A percentile compares a stretch with the other conserved stretches of the same genome.
Evolutionary conservation across 108 stramenopile genomes (phyloP).

Genomic region (Cyclostephanos invisitatus): DNA sequence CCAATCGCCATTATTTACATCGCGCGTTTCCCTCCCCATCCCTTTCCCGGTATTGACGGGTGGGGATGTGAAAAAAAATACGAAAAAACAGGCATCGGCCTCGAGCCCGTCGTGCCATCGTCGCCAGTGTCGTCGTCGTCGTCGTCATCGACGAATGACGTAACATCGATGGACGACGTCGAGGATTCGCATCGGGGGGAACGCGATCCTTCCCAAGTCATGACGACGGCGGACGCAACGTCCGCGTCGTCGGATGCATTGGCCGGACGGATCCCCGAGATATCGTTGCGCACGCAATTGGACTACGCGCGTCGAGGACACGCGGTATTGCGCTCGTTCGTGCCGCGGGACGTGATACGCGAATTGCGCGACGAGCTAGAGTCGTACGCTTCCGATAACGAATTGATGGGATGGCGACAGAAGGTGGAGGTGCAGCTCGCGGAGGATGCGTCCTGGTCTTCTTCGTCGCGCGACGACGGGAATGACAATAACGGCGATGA

Average conservation of each 20-base stretch:
- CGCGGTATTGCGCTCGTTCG: constrained; percentile 66
- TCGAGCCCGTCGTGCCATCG: not conserved
- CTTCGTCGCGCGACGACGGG: too few species aligned
- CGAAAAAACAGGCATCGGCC: not conserved
- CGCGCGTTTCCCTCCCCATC: too few species aligned
- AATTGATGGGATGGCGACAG: constrained; percentile 73
- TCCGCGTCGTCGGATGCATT: not conserved
- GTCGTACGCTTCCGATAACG: constrained; percentile 43
- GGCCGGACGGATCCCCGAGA: constrained; percentile 5
- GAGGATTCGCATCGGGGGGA: not conserved
- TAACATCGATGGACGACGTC: not conserved
- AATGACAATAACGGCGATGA: too few species aligned
- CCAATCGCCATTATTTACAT: too few species aligned
- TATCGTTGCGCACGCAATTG: constrained; percentile 61
- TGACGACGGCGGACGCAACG: too few species aligned
- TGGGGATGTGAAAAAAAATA: too few species aligned
- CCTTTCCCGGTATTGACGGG: too few species aligned
- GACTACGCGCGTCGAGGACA: constrained; percentile 80
- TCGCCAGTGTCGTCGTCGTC: not conserved
- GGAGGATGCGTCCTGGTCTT: too few species aligned
- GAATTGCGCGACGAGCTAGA: constrained; percentile 48
- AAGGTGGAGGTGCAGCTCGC: constrained; percentile 79
- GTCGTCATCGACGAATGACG: not conserved
- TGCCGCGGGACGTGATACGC: constrained; percentile 38
- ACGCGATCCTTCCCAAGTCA: not conserved